Evolutionary conservation across 495 filamentous ascomycete species (phyloP), one percentile per base, ranked within the genome.

Genomic region (Achaetomiella virescens): DNA sequence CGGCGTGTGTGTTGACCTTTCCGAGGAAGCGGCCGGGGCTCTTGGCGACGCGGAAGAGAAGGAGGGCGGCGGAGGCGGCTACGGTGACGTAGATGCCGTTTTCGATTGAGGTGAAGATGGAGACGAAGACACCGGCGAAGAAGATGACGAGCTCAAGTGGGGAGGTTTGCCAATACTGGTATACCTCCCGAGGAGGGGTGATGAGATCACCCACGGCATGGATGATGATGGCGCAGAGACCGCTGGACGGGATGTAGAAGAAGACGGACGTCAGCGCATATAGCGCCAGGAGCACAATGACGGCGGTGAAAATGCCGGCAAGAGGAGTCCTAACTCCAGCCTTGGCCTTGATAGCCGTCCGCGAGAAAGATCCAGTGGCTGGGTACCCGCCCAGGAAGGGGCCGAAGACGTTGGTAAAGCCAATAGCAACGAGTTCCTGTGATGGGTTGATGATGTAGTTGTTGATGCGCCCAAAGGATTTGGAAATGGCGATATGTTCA

Each of bases 361-460:
- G 86, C 15, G 90, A 95, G 78, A 98, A 98, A 11, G 95, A 97
- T 6, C 93, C 93, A 25, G 93, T 98, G 1, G 93, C 88, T 2
- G 95, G 91, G 61, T 96, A 98, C 2, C 79, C 93, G 55, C 93
- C 93, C 7, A 98, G 82, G 74, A 98, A 97, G 7, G 93, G 92
- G 4, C 89, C 91, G 1, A 98, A 78, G 31, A 97, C 75, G 68
- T 98, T 98, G 18, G 85, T 87, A 7, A 97, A 79, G 44, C 93
- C 93, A 64, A 98, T 97, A 21, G 88, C 95, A 22, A 98, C 87
- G 72, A 98, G 82, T 64, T 98, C 93, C 67, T 98, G 93, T 0
- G 92, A 97, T 2, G 93, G 95, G 59, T 97, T 83, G 70, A 98
- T 97, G 17, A 84, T 89, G 72, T 98, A 98, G 73, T 97, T 97